These are phyloP conservation scores for Tolypocladium nubicola DNA, from an alignment of 2,329 filamentous ascomycete genomes.

Conservation along the genomic window DNA sequence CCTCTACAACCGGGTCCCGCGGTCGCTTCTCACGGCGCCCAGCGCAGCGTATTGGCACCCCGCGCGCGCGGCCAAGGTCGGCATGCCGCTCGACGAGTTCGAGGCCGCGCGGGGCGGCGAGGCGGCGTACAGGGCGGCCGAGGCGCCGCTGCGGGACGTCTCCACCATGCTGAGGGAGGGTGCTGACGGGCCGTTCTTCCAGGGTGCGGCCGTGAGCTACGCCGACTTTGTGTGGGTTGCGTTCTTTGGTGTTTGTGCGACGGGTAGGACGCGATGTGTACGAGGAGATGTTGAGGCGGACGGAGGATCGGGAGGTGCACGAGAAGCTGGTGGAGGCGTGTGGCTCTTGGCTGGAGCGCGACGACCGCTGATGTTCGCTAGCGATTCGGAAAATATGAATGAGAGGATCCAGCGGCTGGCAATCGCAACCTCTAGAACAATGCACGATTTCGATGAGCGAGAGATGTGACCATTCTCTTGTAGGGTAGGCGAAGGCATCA, in stretches of 20 bases:
- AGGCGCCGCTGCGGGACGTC: not conserved
- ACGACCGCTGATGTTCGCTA: not conserved
- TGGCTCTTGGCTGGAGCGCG: not conserved
- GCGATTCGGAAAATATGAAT: too few relatives aligned
- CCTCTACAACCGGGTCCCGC: not conserved
- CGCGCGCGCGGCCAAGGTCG: not conserved
- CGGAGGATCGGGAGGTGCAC: not conserved
- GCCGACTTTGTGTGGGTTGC: not conserved
- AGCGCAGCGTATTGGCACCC: not conserved
- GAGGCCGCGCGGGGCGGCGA: not conserved
- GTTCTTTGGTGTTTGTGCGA: not conserved
- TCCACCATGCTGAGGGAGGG: slow-evolving; percentile 30
- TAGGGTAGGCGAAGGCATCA: too few relatives aligned
- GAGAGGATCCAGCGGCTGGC: too few relatives aligned
- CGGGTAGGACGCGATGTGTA: not conserved
- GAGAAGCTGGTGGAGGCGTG: not conserved
- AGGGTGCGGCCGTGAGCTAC: slow-evolving; percentile 33
- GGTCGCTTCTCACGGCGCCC: not conserved
- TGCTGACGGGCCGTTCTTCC: slow-evolving; percentile 47
- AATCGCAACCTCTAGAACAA: too few relatives aligned
- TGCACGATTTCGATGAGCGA: too few relatives aligned
- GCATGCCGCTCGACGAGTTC: not conserved
- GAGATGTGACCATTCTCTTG: too few relatives aligned
- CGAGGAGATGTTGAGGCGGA: not conserved
- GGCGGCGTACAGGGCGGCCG: not conserved